Percentiles rank a stretch among this genome's conserved stretches.
Conservation (phyloP, 1,284 basidiomycete genomes). For the Leccinum fuscescens region DNA sequence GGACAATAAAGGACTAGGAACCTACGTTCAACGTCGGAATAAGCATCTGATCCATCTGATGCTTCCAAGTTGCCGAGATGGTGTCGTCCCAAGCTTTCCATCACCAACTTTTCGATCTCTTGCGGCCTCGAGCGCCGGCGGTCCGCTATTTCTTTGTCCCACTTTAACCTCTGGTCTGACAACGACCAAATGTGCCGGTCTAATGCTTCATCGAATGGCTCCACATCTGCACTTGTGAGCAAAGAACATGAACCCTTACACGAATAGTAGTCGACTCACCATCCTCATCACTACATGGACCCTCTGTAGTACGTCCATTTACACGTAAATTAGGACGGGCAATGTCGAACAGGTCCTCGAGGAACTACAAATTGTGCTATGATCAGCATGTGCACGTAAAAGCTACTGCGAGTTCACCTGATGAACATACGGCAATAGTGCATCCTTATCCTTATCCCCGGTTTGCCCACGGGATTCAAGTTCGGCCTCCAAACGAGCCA, state of each 20-base stretch:
- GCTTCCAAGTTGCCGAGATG: constrained; percentile 9
- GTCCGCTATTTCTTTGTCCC: constrained; percentile 64
- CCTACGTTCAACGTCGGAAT: constrained; percentile 14
- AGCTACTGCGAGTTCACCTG: constrained; percentile 37
- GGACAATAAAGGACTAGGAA: neutral
- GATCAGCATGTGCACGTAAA: constrained; percentile 4
- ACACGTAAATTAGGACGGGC: constrained; percentile 72
- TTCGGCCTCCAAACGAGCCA: constrained; percentile 43
- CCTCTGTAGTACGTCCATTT: constrained; percentile 76
- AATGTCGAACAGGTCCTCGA: constrained; percentile 59
- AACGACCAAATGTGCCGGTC: constrained; percentile 73
- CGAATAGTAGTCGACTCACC: constrained; percentile 36
- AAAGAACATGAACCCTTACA: neutral
- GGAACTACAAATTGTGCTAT: constrained; percentile 43
- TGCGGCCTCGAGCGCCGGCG: constrained; percentile 56
- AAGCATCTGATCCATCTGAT: neutral
- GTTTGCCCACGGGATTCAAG: constrained; percentile 34
- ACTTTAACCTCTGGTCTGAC: constrained; percentile 62
- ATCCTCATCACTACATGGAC: constrained; percentile 40
- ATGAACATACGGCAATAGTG: constrained; percentile 47
- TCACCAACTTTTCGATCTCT: constrained; percentile 49
- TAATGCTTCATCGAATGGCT: constrained; percentile 78
- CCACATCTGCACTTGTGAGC: constrained; percentile 49
- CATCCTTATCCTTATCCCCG: constrained; percentile 39
- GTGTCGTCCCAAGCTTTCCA: constrained; percentile 22